These are phyloP conservation scores for Scedosporium apiospermum DNA, from an alignment of 2,329 filamentous ascomycete species.

Conservation along the genomic window DNA sequence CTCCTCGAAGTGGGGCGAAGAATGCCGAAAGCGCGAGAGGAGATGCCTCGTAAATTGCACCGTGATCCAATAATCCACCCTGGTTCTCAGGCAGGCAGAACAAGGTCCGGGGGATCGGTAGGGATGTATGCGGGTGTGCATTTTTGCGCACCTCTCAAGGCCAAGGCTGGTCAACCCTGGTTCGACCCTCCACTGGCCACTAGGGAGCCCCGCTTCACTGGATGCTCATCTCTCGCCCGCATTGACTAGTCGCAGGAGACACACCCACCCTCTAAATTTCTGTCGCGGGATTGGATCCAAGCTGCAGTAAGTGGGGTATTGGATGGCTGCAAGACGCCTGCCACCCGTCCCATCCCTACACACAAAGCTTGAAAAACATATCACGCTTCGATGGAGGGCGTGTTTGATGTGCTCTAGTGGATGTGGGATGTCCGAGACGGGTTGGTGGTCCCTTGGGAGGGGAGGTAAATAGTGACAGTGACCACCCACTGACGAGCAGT, in stretches of 20 bases:
- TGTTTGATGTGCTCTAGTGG: too few relatives aligned
- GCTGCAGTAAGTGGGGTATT: not conserved
- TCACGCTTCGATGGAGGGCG: too few relatives aligned
- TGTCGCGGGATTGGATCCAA: not conserved
- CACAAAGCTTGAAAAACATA: too few relatives aligned
- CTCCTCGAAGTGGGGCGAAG: not conserved
- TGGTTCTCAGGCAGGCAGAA: slow-evolving; percentile 1
- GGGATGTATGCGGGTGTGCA: not conserved
- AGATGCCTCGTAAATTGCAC: not conserved
- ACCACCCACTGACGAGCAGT: too few relatives aligned
- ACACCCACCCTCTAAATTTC: not conserved
- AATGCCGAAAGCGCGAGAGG: not conserved
- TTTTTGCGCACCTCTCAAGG: not conserved
- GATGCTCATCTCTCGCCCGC: not conserved
- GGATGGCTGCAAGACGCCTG: not conserved
- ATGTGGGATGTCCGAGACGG: too few relatives aligned
- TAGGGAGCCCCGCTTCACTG: not conserved
- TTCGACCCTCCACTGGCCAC: not conserved
- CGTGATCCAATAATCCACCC: not conserved
- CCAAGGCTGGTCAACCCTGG: not conserved
- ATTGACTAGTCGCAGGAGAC: not conserved
- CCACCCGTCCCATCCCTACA: not conserved
- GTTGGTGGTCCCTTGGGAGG: too few relatives aligned
- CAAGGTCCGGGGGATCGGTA: slow-evolving; percentile 1
- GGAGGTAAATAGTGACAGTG: too few relatives aligned